Evolutionary conservation across 2,329 filamentous ascomycete species (phyloP).

Genomic region (Neofusicoccum sp.): DNA sequence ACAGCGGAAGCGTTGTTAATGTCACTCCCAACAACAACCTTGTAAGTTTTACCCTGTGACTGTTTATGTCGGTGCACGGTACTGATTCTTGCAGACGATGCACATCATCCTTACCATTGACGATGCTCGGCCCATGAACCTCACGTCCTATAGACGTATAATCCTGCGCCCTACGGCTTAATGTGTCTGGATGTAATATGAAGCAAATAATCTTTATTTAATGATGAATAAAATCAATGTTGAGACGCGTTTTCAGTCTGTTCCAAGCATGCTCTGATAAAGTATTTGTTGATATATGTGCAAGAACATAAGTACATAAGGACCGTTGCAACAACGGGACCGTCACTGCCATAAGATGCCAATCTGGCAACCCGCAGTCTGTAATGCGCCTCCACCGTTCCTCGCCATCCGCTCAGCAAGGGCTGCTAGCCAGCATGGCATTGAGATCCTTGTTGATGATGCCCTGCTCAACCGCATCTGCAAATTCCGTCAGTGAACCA

Average conservation of each 20-base stretch:
- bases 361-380: too few relatives aligned
- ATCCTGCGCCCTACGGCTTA: slow-evolving; percentile 13
- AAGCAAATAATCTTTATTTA: too few relatives aligned
- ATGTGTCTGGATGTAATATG: neutral
- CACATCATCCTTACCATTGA: slow-evolving; percentile 19
- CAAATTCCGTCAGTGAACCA: neutral
- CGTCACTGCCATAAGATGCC: too few relatives aligned
- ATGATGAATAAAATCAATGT: too few relatives aligned
- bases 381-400: too few relatives aligned
- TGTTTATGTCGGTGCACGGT: neutral
- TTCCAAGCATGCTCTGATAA: too few relatives aligned
- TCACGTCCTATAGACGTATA: slow-evolving; percentile 20
- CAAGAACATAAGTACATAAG: too few relatives aligned
- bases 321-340: too few relatives aligned
- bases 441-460: slow-evolving; percentile 24
- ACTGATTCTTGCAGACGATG: slow-evolving; percentile 17
- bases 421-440: neutral
- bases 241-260: too few relatives aligned
- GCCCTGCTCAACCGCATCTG: slow-evolving; percentile 23
- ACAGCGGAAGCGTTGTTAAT: neutral
- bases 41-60: neutral
- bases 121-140: slow-evolving; percentile 17
- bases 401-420: neutral
- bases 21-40: slow-evolving; percentile 15
- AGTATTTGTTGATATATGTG: too few relatives aligned